phyloP scores from a whole-genome alignment of 2,329 filamentous ascomycete species.

The Pseudocercospora cruenta region DNA sequence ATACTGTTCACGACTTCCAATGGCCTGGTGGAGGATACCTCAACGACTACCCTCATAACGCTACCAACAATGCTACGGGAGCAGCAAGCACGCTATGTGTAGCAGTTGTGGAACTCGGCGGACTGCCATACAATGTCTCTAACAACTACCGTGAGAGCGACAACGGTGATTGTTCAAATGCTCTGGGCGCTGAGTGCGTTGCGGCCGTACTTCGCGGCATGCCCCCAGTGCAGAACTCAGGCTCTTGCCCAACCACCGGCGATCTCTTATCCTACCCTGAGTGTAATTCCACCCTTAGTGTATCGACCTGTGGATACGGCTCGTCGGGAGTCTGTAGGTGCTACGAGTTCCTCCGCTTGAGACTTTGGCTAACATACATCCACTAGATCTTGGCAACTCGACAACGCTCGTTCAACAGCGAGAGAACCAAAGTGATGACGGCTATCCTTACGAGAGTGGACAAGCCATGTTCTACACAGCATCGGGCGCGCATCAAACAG shows the following conservation, averaged over 20 bases:
- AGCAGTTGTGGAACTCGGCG: constrained; percentile 1
- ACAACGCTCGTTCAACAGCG: not conserved
- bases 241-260: not conserved
- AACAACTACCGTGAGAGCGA: constrained; percentile 5
- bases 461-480: not conserved
- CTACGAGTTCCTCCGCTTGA: too few species aligned
- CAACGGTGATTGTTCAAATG: constrained; percentile 14
- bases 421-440: not conserved
- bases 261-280: not conserved
- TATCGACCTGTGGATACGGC: not conserved
- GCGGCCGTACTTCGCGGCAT: not conserved
- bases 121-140: constrained; percentile 9
- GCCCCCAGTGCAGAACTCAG: not conserved
- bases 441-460: constrained; percentile 6
- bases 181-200: constrained; percentile 9
- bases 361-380: not conserved
- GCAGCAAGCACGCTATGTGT: not conserved
- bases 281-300: constrained; percentile 5
- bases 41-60: not conserved
- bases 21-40: constrained; percentile 6
- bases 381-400: not conserved
- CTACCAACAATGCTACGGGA: constrained; percentile 8
- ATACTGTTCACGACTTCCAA: constrained; percentile 1
- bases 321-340: too few species aligned
- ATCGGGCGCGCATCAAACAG: constrained; percentile 9